A percentile compares a stretch with the other conserved stretches of the same genome.
Conservation (phyloP, 441 rosid species). For the Pelargonium fulgidum region DNA sequence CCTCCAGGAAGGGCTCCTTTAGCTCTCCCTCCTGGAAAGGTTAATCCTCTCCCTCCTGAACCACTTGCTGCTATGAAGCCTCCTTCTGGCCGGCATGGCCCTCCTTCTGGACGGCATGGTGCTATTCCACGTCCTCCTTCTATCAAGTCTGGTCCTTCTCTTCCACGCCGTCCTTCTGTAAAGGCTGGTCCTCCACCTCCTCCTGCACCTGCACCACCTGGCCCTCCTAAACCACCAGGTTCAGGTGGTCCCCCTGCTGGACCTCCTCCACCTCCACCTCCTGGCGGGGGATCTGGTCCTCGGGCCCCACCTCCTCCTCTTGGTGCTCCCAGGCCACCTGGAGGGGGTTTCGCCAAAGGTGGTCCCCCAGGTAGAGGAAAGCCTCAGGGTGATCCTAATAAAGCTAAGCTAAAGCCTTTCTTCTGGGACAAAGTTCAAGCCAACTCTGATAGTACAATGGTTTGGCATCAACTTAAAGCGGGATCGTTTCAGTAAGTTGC, state of each 20-base stretch:
- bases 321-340: constrained; percentile 59
- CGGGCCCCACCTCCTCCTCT: constrained; percentile 30
- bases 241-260: constrained; percentile 27
- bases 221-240: too few relatives aligned
- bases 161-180: constrained; percentile 22
- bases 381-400: constrained; percentile 34
- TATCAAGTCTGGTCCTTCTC: constrained; percentile 18
- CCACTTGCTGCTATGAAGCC: constrained; percentile 29
- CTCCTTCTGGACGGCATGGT: constrained; percentile 39
- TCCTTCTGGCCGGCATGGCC: constrained; percentile 34
- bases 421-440: constrained; percentile 72
- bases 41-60: constrained; percentile 34
- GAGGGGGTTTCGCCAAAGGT: constrained; percentile 22
- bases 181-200: constrained; percentile 19
- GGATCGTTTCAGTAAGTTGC: constrained; percentile 85
- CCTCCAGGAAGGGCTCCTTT: constrained; percentile 25
- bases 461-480: constrained; percentile 59
- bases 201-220: background rate
- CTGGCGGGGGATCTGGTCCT: constrained; percentile 21
- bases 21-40: constrained; percentile 56
- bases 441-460: constrained; percentile 52
- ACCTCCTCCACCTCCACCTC: constrained; percentile 39
- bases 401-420: constrained; percentile 60
- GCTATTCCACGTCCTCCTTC: constrained; percentile 35
- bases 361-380: constrained; percentile 32